phyloP scores from a whole-genome alignment of 75 land plant genomes.

The Adiantum capillusveneris region DNA sequence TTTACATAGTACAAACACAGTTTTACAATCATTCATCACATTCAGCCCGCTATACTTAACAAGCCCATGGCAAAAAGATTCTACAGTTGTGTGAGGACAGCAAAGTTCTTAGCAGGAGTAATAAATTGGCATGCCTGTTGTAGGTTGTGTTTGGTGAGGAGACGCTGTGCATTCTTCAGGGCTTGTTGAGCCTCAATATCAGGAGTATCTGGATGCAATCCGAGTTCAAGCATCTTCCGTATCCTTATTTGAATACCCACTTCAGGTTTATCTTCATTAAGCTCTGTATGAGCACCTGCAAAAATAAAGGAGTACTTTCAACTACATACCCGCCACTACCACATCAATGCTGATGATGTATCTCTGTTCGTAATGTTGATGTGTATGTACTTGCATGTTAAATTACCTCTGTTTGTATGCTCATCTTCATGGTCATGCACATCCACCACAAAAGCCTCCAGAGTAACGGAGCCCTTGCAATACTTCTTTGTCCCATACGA shows the following conservation, averaged over 20 bases:
- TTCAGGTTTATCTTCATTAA: constrained; percentile 2
- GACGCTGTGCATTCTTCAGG: constrained; percentile 16
- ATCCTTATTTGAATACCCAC: constrained; percentile 15
- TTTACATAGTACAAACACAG: too few relatives aligned
- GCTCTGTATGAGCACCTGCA: constrained; percentile 1
- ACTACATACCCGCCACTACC: too few relatives aligned
- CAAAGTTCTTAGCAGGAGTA: background rate
- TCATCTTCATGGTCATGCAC: constrained; percentile 2
- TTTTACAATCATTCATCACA: too few relatives aligned
- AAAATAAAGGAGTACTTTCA: too few relatives aligned
- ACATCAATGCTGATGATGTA: too few relatives aligned
- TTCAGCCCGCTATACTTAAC: too few relatives aligned
- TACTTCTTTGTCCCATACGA: constrained; percentile 1
- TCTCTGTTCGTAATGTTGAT: too few relatives aligned
- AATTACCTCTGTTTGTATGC: background rate
- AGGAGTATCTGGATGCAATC: constrained; percentile 22
- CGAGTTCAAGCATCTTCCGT: constrained; percentile 17
- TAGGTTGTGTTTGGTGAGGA: constrained; percentile 18
- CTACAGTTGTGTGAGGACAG: too few relatives aligned
- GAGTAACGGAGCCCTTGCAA: constrained; percentile 8
- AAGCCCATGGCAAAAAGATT: too few relatives aligned
- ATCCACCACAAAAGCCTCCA: constrained; percentile 19
- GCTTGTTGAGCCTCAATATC: constrained; percentile 20
- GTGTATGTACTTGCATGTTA: background rate
- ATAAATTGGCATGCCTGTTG: constrained; percentile 10